phyloP scores from a whole-genome alignment of 495 filamentous ascomycete species.

The Baudoinia panamericana region DNA sequence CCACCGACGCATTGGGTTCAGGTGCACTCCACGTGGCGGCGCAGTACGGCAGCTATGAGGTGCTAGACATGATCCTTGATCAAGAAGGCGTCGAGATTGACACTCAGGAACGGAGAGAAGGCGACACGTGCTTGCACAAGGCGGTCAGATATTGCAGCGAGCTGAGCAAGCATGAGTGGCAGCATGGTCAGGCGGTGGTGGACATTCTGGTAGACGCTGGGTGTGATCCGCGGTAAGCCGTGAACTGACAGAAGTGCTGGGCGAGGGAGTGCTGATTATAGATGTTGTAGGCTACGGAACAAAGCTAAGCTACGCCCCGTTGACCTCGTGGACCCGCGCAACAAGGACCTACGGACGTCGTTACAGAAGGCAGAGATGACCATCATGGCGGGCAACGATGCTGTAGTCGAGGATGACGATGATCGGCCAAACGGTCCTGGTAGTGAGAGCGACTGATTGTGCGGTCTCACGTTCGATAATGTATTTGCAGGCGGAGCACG shows the following conservation, averaged over 20 bases:
- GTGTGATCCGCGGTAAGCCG: slow-evolving; percentile 50
- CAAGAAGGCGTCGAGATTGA: slow-evolving; percentile 92
- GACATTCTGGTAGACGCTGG: slow-evolving; percentile 91
- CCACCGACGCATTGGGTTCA: slow-evolving; percentile 73
- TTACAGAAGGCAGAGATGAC: slow-evolving; percentile 64
- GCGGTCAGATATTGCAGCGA: slow-evolving; percentile 72
- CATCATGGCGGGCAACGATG: slow-evolving; percentile 26
- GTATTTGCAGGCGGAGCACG: too few species aligned
- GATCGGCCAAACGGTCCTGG: slow-evolving; percentile 24
- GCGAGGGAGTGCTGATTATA: not conserved
- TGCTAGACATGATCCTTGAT: slow-evolving; percentile 85
- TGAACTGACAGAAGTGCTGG: not conserved
- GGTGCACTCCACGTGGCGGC: slow-evolving; percentile 84
- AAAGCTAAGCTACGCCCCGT: slow-evolving; percentile 55
- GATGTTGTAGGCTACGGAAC: slow-evolving; percentile 42
- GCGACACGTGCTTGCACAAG: slow-evolving; percentile 81
- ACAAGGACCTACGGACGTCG: slow-evolving; percentile 48
- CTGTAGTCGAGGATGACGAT: slow-evolving; percentile 26
- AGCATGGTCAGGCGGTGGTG: slow-evolving; percentile 53
- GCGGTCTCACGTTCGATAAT: too few species aligned
- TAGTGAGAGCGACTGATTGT: slow-evolving; percentile 29
- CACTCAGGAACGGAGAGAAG: slow-evolving; percentile 63
- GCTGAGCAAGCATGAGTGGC: slow-evolving; percentile 34
- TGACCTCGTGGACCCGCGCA: slow-evolving; percentile 62
- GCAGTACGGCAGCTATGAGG: slow-evolving; percentile 73